Evolutionary conservation across 495 filamentous ascomycete genomes (phyloP), one percentile per base, ranked within the genome.

Genomic region (Apiosordaria backusii): DNA sequence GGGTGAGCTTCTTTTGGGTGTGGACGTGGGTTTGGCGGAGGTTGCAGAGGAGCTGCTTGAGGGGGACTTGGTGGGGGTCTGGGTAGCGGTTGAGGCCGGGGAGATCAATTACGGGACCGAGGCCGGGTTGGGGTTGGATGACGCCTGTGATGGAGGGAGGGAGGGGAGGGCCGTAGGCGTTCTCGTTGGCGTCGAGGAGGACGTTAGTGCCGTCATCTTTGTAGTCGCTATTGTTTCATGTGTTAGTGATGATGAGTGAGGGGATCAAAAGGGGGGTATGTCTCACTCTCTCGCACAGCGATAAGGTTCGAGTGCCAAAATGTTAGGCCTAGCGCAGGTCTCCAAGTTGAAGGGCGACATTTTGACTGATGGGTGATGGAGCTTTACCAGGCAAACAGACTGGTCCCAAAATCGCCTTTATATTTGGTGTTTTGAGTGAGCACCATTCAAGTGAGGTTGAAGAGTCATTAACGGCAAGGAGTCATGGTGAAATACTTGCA

Each of bases 181-280:
- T 99, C 78, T 99, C 95, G 70, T 99, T 99, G 65, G 96, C 95
- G 74, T 99, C 95, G 65, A 99, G 90, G 27, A 99, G 87, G 64
- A 98, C 89, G 75, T 98, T 98, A 57, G 89, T 96, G 69, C 95
- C 96, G 73, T 99, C 90, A 75, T 99, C 95, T 84, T 98, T 97
- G 84, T 98, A 98, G 85, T 99, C 93, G 84, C 92, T 96, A 77
- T 58, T 54, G 40, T 53, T 9, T 25, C 65, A 15, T 3, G 35
- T 45, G 66, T 70, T 81, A 77, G 81, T 62, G 25, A 64, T 13
- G 3, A 15, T 45, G 35, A 65, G 62, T 66, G 64, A 69, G 67
- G 52, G 57, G n/a, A 22, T 21, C 53, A 57, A 68, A 54, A n/a
- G 25, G 9, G 54, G 58, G 63, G 27, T 50, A 79, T 4, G 10